A percentile compares a stretch with the other conserved stretches of the same genome.
phyloP scores from a whole-genome alignment of 192 early-diverging fungal species.

The Coemansia sp. region DNA sequence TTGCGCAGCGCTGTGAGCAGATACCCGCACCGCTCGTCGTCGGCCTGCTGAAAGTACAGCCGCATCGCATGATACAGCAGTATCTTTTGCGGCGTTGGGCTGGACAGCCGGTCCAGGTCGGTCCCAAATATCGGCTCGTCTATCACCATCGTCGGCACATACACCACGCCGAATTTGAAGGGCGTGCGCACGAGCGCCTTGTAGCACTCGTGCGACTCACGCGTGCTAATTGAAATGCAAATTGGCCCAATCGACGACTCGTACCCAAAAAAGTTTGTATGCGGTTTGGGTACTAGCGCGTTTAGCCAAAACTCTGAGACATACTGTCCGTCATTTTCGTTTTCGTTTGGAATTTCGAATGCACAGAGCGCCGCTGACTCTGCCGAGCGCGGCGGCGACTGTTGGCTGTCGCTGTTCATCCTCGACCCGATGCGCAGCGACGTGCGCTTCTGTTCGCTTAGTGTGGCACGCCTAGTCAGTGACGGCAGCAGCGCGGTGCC shows the following conservation, averaged over 20 bases:
- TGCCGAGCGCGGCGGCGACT: slow-evolving; percentile 15
- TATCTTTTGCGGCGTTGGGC: slow-evolving; percentile 51
- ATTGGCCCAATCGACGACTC: slow-evolving; percentile 49
- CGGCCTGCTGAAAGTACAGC: slow-evolving; percentile 55
- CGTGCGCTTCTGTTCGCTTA: slow-evolving; percentile 38
- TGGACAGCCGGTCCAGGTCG: slow-evolving; percentile 50
- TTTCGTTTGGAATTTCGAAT: slow-evolving; percentile 51
- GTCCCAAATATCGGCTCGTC: slow-evolving; percentile 47
- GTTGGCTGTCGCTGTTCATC: slow-evolving; percentile 15
- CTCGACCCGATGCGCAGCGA: slow-evolving; percentile 37
- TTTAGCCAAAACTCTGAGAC: slow-evolving; percentile 55
- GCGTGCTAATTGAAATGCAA: slow-evolving; percentile 53
- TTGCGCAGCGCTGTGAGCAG: slow-evolving; percentile 45
- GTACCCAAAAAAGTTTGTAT: slow-evolving; percentile 57
- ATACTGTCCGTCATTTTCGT: slow-evolving; percentile 53
- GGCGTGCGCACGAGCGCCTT: slow-evolving; percentile 52
- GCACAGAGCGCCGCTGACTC: slow-evolving; percentile 24
- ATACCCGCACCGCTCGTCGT: slow-evolving; percentile 44
- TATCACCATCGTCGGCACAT: slow-evolving; percentile 49
- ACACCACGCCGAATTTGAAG: slow-evolving; percentile 52
- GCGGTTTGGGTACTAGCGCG: slow-evolving; percentile 53
- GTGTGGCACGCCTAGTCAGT: slow-evolving; percentile 43
- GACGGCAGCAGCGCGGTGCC: slow-evolving; percentile 50
- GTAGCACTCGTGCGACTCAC: slow-evolving; percentile 55
- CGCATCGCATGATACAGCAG: slow-evolving; percentile 52